These are phyloP conservation scores for Iris pallida DNA, from an alignment of 116 monocot genomes.

Conservation along the genomic window DNA sequence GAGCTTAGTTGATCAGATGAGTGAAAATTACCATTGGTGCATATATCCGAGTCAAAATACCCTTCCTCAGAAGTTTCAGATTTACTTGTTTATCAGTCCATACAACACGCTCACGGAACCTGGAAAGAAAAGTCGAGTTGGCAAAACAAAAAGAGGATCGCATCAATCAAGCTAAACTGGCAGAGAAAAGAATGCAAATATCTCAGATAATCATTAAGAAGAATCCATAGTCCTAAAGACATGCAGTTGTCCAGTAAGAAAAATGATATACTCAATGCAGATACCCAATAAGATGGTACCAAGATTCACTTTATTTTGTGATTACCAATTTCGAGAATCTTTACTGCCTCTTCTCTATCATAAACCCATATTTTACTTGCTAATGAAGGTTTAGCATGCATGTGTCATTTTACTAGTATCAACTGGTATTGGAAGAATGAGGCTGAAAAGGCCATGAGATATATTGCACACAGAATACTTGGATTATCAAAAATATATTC, in stretches of 20 bases:
- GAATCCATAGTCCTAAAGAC: neutral
- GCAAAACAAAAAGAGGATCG: neutral
- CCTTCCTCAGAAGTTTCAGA: constrained; percentile 74
- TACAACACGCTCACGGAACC: constrained; percentile 89
- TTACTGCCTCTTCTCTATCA: no score
- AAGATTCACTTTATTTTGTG: no score
- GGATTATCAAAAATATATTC: no score
- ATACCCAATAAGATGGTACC: no score
- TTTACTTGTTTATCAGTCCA: constrained; percentile 83
- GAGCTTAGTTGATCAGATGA: neutral
- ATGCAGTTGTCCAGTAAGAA: no score
- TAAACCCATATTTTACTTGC: no score
- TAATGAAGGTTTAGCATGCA: no score
- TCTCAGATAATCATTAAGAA: neutral
- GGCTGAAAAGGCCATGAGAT: no score
- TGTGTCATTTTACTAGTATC: no score
- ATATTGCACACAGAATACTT: no score
- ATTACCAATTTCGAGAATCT: no score
- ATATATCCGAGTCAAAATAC: constrained; percentile 85
- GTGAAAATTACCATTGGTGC: constrained; percentile 75
- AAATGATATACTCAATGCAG: neutral
- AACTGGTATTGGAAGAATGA: no score
- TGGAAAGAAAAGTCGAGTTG: constrained; percentile 14
- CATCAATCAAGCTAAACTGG: neutral
- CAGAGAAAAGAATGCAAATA: neutral